Evolutionary conservation across 129 eudicot species (phyloP).

Genomic region (Ambrosia trifida): DNA sequence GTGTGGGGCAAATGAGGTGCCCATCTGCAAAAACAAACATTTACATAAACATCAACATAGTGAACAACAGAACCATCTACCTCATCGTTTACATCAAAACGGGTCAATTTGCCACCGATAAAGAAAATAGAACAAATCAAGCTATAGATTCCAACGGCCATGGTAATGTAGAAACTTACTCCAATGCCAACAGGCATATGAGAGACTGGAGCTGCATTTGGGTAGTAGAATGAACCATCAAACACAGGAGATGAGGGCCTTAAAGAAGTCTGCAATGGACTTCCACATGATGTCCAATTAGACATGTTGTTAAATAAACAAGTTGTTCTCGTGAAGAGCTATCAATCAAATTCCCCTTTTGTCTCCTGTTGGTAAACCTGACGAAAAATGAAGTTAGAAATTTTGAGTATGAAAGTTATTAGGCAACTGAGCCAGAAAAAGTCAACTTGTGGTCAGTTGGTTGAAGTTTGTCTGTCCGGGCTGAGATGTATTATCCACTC

Average conservation of each 20-base stretch:
- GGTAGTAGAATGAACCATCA: slow-evolving; percentile 76
- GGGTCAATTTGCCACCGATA: neutral
- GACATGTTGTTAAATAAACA: slow-evolving; percentile 69
- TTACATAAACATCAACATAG: neutral
- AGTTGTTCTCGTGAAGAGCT: slow-evolving; percentile 63
- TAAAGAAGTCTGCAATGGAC: slow-evolving; percentile 63
- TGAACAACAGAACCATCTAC: neutral
- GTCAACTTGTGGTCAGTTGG: slow-evolving; percentile 38
- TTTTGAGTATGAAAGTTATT: too few species aligned
- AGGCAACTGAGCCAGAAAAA: too few species aligned
- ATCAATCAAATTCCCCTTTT: slow-evolving; percentile 59
- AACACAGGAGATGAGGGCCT: slow-evolving; percentile 81
- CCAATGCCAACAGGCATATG: slow-evolving; percentile 80
- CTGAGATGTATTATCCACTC: slow-evolving; percentile 44
- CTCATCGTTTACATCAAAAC: neutral
- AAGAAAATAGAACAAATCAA: neutral
- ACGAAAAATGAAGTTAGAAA: too few species aligned
- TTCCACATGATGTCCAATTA: slow-evolving; percentile 87
- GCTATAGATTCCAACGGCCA: slow-evolving; percentile 1
- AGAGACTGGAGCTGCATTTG: slow-evolving; percentile 52
- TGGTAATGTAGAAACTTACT: slow-evolving; percentile 44
- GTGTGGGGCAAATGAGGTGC: slow-evolving; percentile 60
- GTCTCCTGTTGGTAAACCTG: slow-evolving; percentile 48
- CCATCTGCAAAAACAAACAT: slow-evolving; percentile 70
- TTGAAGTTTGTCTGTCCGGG: slow-evolving; percentile 48